Evolutionary conservation across 1,139 yeast species (phyloP), one percentile per base, ranked within the genome.

Genomic region (Hansenula lynferdii): DNA sequence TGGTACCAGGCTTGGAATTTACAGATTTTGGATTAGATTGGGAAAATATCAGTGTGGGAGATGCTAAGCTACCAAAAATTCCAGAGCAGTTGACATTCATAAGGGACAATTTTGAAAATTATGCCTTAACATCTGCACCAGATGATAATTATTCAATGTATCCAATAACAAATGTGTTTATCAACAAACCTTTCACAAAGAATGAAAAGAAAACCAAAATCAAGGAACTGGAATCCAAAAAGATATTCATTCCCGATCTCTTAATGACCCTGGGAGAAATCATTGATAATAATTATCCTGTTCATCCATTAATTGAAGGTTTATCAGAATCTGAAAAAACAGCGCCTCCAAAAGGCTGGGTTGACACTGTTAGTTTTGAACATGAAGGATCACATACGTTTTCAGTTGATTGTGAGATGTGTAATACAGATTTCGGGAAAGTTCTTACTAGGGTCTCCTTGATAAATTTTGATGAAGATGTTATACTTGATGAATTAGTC

Each of bases 341-440:
- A 6, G 36, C 38, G 7, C 27, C 51, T 12, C 25, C 32, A 8
- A 42, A 45, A 11, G 72, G 65, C 1, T 84, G 85, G 84, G 73
- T 71, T 0, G 78, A 78, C 42, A 86, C 96, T 0, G 47, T 36
- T 15, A 47, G 54, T 1, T 70, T 73, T 47, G 74, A 69, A 1
- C 79, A 76, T 45, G 75, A 65, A 4, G 80, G 77, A 0, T 72
- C 82, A 5, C 78, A 69, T 39, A 77, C 84, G 0, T 86, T 75
- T 63, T 94, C 95, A 0, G 53, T 92, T 18, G 98, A 92, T 61
- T 92, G 98, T 64, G 98, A 92, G 61, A 92, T 92, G 85, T 87
- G 96, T 57, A 64, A 70, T 41, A 64, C 92, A 0, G 74, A 64
- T 0, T 47, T 55, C 2, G 87, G 86, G 0, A 69, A 72, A 34